Evolutionary conservation across 352 stramenopile species (phyloP), one percentile per base, ranked within the genome.

Genomic region (Phytopythium sindhum): DNA sequence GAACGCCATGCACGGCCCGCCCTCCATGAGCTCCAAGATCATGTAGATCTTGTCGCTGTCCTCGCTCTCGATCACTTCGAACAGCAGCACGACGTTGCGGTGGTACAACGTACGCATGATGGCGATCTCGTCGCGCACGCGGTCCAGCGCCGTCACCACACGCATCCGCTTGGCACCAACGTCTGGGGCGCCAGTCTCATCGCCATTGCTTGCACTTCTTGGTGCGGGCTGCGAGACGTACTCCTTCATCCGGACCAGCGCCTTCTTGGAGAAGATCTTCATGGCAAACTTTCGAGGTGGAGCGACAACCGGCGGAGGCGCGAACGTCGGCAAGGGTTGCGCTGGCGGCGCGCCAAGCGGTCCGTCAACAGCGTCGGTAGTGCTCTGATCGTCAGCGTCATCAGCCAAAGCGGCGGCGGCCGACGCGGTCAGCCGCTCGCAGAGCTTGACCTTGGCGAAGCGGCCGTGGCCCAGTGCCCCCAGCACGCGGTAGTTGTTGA

Each of bases 81-180:
- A 97, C 24, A 97, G 77, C 61, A 96, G 67, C 58, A 96, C 89
- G 51, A 97, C 77, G 61, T 96, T 97, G 52, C 89, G 88, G 72
- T 97, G 90, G 52, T 95, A 97, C 28, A 97, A 75, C 29, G 77
- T 74, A 8, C 86, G 77, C 87, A 97, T 96, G 69, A 97, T 92
- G 24, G 78, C 62, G 35, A 97, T 91, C 70, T 97, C 90, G 58
- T 91, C 75, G 24, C 78, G 75, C 57, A 96, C 78, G 45, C 82
- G 83, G 59, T 96, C 88, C 9, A 96, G 69, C 15, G 86, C 88
- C 52, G 88, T 93, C 52, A 95, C 80, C 2, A 84, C 75, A 19
- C 83, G 82, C 84, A 94, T 93, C 29, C 61, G 70, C 41, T 65
- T 59, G 5, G 68, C 65, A 23, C 39, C 33, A 33, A 33, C 52